phyloP scores from a whole-genome alignment of 1,284 basidiomycete species.

The Apiotrichum gamsii region DNA sequence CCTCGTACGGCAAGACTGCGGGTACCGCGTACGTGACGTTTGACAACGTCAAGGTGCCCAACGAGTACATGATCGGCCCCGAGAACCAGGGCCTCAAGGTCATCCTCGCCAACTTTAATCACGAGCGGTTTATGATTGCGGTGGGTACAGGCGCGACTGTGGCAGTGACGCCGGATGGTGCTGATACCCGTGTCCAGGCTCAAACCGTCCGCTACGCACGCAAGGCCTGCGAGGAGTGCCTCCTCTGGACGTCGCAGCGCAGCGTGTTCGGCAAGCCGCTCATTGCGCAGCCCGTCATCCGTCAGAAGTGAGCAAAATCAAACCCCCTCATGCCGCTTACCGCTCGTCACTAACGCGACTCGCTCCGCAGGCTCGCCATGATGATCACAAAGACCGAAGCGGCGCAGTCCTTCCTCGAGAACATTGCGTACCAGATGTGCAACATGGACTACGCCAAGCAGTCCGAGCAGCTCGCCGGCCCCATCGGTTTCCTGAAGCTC shows the following conservation, averaged over 20 bases:
- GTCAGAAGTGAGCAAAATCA: constrained; percentile 45
- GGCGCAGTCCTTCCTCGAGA: constrained; percentile 81
- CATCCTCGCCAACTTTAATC: constrained; percentile 53
- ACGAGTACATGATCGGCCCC: constrained; percentile 74
- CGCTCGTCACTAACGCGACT: neutral
- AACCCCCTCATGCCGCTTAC: too few relatives aligned
- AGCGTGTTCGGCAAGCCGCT: constrained; percentile 79
- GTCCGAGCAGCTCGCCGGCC: constrained; percentile 46
- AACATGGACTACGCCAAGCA: constrained; percentile 73
- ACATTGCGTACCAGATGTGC: constrained; percentile 84
- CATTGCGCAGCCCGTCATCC: constrained; percentile 72
- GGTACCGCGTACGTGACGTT: constrained; percentile 79
- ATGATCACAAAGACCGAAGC: constrained; percentile 82
- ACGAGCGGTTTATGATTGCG: constrained; percentile 10
- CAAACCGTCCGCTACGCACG: constrained; percentile 13
- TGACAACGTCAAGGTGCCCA: constrained; percentile 77
- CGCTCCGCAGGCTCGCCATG: constrained; percentile 57
- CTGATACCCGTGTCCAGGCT: too few relatives aligned
- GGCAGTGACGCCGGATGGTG: too few relatives aligned
- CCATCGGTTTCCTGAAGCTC: constrained; percentile 55
- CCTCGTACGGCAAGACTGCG: constrained; percentile 71
- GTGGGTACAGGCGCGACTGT: too few relatives aligned
- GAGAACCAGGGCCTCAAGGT: constrained; percentile 77
- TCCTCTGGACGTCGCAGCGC: constrained; percentile 65
- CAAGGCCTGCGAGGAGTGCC: constrained; percentile 44